Evolutionary conservation across 2,329 filamentous ascomycete species (phyloP), one percentile per base, ranked within the genome.

Genomic region (Pseudogymnoascus sp.): DNA sequence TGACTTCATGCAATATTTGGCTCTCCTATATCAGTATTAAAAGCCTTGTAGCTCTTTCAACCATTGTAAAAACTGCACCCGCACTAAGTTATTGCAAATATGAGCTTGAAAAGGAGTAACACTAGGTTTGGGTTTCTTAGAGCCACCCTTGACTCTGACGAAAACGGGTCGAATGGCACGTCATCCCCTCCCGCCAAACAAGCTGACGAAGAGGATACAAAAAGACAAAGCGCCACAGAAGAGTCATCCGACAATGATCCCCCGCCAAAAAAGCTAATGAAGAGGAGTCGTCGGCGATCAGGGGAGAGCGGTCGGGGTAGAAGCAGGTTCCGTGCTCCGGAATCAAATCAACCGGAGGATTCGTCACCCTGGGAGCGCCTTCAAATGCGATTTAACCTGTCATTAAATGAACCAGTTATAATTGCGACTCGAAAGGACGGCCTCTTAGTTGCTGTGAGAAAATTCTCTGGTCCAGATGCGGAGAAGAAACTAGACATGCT

Each of bases 1-100:
- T 63, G 37, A 59, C 61, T 25, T n/a, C 25, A 50, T 58, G 58
- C 39, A 22, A 58, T 25, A 61, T 63, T 62, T 64, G 53, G 62
- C 61, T 43, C 14, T 57, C 25, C 9, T 57, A 63, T 22, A 30
- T 57, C n/a, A 18, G 30, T 63, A 61, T 62, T 61, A 63, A 63
- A 63, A 20, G 37, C 39, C 20, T 33, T 53, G 6, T n/a, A 37
- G 6, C 30, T 39, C 59, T 43, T 18, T 41, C 33, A 28, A 18
- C n/a, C 36, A 20, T 61, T 8, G 25, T 47, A 33, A 60, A 14
- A 25, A 25, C 43, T 11, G 57, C 53, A 28, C 15, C 12, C 8
- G 8, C 38, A 58, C 2, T 38, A 38, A 15, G 36, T 38, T 38
- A 38, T 38, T 38, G n/a, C 3, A 38, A 25, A 18, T 38, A 64